Evolutionary conservation across 768 basidiomycete genomes (phyloP), one percentile per base, ranked within the genome.

Genomic region (Floccularia luteovirens): DNA sequence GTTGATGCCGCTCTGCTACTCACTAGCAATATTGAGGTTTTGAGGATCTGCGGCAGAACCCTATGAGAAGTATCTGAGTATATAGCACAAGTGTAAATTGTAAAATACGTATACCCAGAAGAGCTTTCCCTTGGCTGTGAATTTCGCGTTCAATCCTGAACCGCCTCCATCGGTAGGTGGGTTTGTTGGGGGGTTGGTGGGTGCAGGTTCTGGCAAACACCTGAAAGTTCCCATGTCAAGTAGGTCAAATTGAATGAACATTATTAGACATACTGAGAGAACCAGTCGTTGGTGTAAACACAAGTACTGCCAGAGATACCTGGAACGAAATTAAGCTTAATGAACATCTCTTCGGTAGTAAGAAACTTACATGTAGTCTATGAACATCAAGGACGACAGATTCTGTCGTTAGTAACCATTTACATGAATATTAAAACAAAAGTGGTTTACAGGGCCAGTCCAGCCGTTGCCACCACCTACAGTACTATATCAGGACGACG

Each of bases 241-340:
- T 13, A 33, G 17, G 24, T 34, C 27, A 20, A 19, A 6, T 31
- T 39, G 7, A n/a, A 12, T 34, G 16, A 25, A n/a, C n/a, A n/a
- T n/a, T n/a, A n/a, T n/a, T 24, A 13, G n/a, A 39, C 49, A 20
- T 28, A 56, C 54, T 58, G 55, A 25, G 40, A 54, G 43, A 54
- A 58, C 24, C 39, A 58, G 27, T 53, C 52, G 36, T 64, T 64
- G 14, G 49, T 3, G 36, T 50, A 25, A 16, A 54, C 47, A 45
- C 66, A 68, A 22, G 47, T 44, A 5, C 48, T 46, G 14, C 63
- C 64, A 27, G 63, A 49, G 43, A 56, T 62, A 41, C 64, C 56
- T 59, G 31, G n/a, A n/a, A n/a, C n/a, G n/a, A 41, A 43, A n/a
- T n/a, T n/a, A n/a, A n/a, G n/a, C n/a, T n/a, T n/a, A n/a, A n/a